Percentiles rank a stretch among this genome's conserved stretches.
Conservation (phyloP, 1,284 basidiomycete species). For the Pseudozyma sp. region DNA sequence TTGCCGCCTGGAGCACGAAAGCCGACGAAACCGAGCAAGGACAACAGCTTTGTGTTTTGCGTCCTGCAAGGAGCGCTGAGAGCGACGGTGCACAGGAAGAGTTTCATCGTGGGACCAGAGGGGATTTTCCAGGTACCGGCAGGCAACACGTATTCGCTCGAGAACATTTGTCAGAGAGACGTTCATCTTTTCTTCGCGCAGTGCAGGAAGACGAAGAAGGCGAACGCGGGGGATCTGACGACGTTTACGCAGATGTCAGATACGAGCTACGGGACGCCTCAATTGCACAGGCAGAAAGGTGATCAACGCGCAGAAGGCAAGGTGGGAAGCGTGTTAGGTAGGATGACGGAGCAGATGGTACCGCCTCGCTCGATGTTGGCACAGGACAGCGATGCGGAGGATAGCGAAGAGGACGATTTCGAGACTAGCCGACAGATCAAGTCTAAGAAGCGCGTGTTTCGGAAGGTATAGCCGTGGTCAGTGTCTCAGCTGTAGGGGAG, state of each 20-base stretch:
- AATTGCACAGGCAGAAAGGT: background rate
- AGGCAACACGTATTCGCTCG: slow-evolving; percentile 91
- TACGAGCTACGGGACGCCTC: slow-evolving; percentile 34
- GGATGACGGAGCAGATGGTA: background rate
- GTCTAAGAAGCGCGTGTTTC: slow-evolving; percentile 25
- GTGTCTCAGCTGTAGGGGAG: background rate
- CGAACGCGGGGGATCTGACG: slow-evolving; percentile 32
- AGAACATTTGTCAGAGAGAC: slow-evolving; percentile 84
- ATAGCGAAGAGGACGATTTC: slow-evolving; percentile 42
- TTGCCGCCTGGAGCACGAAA: slow-evolving; percentile 84
- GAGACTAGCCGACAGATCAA: slow-evolving; percentile 37
- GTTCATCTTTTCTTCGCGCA: slow-evolving; percentile 92
- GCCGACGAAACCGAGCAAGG: slow-evolving; percentile 87
- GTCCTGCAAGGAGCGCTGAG: slow-evolving; percentile 79
- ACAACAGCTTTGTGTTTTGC: slow-evolving; percentile 86
- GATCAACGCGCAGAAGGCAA: background rate
- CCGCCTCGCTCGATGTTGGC: background rate
- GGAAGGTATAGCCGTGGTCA: slow-evolving; percentile 6
- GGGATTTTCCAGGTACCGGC: slow-evolving; percentile 87
- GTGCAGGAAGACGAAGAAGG: slow-evolving; percentile 75
- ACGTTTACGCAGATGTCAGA: slow-evolving; percentile 43
- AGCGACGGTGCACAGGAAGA: slow-evolving; percentile 82
- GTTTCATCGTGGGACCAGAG: slow-evolving; percentile 81
- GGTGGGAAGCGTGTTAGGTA: background rate
- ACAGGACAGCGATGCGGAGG: slow-evolving; percentile 20